Evolutionary conservation across 495 filamentous ascomycete genomes (phyloP).

Genomic region (Staphylotrichum longicolle): DNA sequence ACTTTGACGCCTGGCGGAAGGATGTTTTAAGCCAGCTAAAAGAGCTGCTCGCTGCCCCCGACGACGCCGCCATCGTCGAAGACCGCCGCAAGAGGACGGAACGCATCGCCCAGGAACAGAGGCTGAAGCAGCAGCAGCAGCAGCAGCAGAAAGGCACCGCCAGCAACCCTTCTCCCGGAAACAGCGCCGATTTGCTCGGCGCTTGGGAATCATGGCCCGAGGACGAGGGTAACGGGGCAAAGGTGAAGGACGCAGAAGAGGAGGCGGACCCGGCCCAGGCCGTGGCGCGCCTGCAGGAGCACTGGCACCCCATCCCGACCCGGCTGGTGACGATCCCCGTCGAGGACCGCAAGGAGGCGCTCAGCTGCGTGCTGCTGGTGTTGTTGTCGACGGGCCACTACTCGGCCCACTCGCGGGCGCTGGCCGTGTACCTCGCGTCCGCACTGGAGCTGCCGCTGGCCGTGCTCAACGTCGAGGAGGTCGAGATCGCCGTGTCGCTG

Average conservation of each 20-base stretch:
- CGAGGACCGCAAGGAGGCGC: constrained; percentile 45
- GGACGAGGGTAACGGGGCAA: not conserved
- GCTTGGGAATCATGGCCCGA: constrained; percentile 14
- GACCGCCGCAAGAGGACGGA: constrained; percentile 38
- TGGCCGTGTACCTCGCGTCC: constrained; percentile 63
- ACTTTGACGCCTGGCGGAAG: constrained; percentile 44
- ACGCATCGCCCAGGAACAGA: constrained; percentile 24
- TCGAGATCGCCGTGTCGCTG: constrained; percentile 67
- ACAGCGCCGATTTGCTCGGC: constrained; percentile 34
- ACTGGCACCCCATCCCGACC: constrained; percentile 50
- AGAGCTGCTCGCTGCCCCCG: constrained; percentile 37
- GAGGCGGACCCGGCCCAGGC: constrained; percentile 25
- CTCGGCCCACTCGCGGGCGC: constrained; percentile 63
- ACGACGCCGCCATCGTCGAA: constrained; percentile 38
- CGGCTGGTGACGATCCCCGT: constrained; percentile 39
- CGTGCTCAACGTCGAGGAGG: constrained; percentile 63
- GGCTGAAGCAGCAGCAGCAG: constrained; percentile 12
- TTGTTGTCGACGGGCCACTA: constrained; percentile 72
- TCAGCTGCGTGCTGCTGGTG: constrained; percentile 64
- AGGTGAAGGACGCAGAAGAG: not conserved
- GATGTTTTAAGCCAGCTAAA: constrained; percentile 38
- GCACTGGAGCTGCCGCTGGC: constrained; percentile 60
- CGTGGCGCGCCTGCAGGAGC: constrained; percentile 35
- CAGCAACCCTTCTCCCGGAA: constrained; percentile 23
- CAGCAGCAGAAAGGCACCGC: constrained; percentile 6